Conservation (phyloP, 106 monocot genomes). For the Platanthera zijinensis region DNA sequence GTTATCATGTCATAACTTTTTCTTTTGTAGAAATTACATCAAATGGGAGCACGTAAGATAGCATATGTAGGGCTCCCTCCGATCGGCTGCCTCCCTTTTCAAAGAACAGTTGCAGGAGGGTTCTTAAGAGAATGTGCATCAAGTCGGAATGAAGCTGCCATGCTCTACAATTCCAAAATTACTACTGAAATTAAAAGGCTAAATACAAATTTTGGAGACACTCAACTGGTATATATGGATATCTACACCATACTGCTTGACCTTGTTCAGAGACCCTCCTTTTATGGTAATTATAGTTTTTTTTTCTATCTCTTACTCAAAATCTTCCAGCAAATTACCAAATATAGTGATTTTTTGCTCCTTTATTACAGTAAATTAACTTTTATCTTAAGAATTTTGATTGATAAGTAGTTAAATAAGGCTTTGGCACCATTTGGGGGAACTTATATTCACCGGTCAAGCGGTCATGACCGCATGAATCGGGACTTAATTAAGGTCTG, state of each 20-base stretch:
- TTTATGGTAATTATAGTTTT: constrained; percentile 28
- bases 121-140: constrained; percentile 29
- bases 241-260: constrained; percentile 29
- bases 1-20: too few relatives aligned
- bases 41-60: constrained; percentile 41
- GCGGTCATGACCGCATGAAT: too few relatives aligned
- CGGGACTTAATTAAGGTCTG: too few relatives aligned
- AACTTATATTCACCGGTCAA: too few relatives aligned
- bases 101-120: constrained; percentile 52
- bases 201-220: constrained; percentile 8
- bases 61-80: constrained; percentile 45
- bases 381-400: too few relatives aligned
- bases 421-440: too few relatives aligned
- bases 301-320: background rate
- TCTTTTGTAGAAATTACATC: too few relatives aligned
- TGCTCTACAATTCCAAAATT: constrained; percentile 30
- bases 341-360: too few relatives aligned
- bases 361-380: too few relatives aligned
- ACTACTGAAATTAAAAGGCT: constrained; percentile 18
- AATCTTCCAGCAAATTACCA: too few relatives aligned
- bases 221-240: constrained; percentile 22
- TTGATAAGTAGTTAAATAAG: too few relatives aligned
- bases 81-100: constrained; percentile 68
- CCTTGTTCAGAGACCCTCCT: constrained; percentile 25
- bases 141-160: constrained; percentile 41